A percentile compares a stretch with the other conserved stretches of the same genome.
Evolutionary conservation across 2,329 filamentous ascomycete genomes (phyloP).

Genomic region (Fusarium succisae): DNA sequence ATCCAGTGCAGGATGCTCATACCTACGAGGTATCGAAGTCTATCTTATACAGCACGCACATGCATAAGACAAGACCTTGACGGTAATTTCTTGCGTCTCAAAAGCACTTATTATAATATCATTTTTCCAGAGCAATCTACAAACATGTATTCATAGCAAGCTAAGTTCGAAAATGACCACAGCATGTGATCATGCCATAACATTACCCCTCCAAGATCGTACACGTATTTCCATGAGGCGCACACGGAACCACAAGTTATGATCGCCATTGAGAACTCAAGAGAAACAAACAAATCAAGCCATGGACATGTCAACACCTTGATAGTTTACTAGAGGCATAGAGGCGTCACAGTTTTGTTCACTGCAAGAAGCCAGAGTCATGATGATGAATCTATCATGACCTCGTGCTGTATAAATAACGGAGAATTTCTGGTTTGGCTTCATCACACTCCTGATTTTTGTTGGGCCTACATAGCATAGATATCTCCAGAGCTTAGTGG

Average conservation of each 20-base stretch:
- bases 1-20: neutral
- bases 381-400: neutral
- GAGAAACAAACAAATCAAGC: neutral
- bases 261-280: neutral
- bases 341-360: neutral
- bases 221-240: neutral
- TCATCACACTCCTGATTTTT: neutral
- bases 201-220: neutral
- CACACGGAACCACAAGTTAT: too few species aligned
- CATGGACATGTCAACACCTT: neutral
- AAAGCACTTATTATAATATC: neutral
- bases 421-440: neutral
- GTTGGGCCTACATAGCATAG: neutral
- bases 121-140: neutral
- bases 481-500: too few species aligned
- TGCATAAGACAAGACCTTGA: neutral
- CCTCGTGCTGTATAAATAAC: neutral
- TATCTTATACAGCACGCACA: neutral
- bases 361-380: neutral
- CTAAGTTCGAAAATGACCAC: neutral
- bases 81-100: neutral
- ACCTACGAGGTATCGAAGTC: too few species aligned
- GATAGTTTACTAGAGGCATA: neutral
- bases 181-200: neutral
- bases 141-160: neutral